Base-by-base conservation (phyloP, 2,329 filamentous ascomycete species). In the Triangularia verruculosa region DNA sequence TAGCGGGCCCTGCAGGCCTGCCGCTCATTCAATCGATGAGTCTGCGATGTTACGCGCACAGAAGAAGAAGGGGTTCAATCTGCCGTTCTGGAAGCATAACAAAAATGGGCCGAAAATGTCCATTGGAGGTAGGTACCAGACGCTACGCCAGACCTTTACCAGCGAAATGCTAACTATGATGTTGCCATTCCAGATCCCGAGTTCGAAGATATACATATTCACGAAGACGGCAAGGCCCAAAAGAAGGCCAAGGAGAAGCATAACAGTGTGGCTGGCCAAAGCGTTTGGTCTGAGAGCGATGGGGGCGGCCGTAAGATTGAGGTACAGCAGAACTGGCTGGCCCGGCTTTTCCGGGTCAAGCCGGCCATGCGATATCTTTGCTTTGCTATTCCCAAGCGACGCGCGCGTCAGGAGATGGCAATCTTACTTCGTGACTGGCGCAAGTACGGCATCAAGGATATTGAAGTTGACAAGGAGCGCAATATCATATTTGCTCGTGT, bases 341-440 rank as follows among this genome's bases (percentile, higher is more conserved):
- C 92, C 28, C 90, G 92, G 15, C 86, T 98, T 54, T 92, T 98
- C 79, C 87, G 92, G 61, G 89, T 97, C 73, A 97, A 95, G 74
- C 94, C 94, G 1, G 91, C 89, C 0, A 89, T 82, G 15, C 86
- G 86, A 67, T 83, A 91, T 27, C 77, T 97, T 15, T 95, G 92
- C 74, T 88, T 97, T 74, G 83, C 83, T 3, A 82, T 92, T 24
- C 86, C 89, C 4, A 89, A 89, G 70, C 82, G 83, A n/a, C 85
- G 87, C 64, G 90, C 89, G 52, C 87, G 92, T 52, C 89, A 91
- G 72, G 93, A 96, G 72, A 82, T 96, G 20, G 84, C 89, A 24
- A 84, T 86, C 57, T 79, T 96, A 27, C 82, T 97, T 56, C 87
- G 87, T 43, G 89, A 93, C 64, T 97, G 93, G 92, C 83, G 88